phyloP scores from a whole-genome alignment of 805 yeast species.

The Nakazawaea sp. region DNA sequence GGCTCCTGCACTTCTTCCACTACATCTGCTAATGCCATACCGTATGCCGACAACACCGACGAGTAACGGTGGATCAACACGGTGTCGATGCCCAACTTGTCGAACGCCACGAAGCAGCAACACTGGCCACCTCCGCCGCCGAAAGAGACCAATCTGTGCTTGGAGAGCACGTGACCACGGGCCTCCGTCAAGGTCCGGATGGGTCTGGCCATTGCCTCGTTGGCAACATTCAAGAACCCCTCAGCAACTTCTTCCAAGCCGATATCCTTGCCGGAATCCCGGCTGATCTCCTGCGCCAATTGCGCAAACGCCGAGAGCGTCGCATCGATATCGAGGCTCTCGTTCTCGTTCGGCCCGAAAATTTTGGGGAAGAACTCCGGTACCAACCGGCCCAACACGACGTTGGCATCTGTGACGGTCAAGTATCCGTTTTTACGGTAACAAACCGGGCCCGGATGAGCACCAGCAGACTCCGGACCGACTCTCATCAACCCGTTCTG shows the following conservation, averaged over 20 bases:
- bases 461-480: conserved; percentile 83
- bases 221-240: conserved; percentile 80
- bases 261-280: conserved; percentile 32
- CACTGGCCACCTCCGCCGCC: conserved; percentile 97
- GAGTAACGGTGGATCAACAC: conserved; percentile 77
- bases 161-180: conserved; percentile 60
- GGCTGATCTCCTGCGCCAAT: conserved; percentile 52
- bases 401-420: conserved; percentile 81
- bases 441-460: conserved; percentile 89
- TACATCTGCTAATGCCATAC: conserved; percentile 82
- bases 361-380: conserved; percentile 76
- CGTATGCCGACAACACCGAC: conserved; percentile 80
- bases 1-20: conserved; percentile 79
- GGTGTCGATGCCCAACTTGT: conserved; percentile 57
- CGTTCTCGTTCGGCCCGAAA: conserved; percentile 75
- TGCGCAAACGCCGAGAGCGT: conserved; percentile 43
- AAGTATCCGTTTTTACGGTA: conserved; percentile 80
- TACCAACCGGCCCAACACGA: conserved; percentile 62
- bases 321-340: conserved; percentile 53
- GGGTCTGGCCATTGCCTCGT: conserved; percentile 88
- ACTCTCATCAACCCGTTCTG: conserved; percentile 70
- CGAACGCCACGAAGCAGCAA: conserved; percentile 65
- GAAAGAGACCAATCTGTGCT: conserved; percentile 72
- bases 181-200: conserved; percentile 81
- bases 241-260: conserved; percentile 65